Evolutionary conservation across 306 rosid species (phyloP), one percentile per base, ranked within the genome.

Genomic region (Lotus japonicus): DNA sequence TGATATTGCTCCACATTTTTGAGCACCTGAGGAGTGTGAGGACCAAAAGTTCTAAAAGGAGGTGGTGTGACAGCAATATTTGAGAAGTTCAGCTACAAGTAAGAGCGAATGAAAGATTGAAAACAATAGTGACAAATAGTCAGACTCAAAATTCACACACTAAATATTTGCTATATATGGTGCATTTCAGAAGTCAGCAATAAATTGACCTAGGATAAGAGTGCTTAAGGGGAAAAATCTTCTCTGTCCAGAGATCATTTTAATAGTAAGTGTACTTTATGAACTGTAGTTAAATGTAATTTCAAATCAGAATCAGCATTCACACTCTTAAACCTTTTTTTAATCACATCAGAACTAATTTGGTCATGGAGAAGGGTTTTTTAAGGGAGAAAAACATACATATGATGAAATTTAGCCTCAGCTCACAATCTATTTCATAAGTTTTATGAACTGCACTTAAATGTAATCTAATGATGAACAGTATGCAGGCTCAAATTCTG

Each of bases 1-100:
- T 90, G 99, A 84, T 90, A 95, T 56, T 60, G 73, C 43, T 83
- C 95, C 58, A 79, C 92, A 75, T 95, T 88, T 81, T 73, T 81
- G 54, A 95, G 78, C 38, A 42, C 42, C n/a, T 90, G 79, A 72
- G 92, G 95, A 81, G 88, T 90, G 16, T 89, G 76, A 53, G 99
- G 99, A 84, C 76, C 82, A 62, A 95, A 95, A 49, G 95, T 26
- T 77, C 82, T 92, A 44, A 74, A 36, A 35, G 82, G 44, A 44
- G 96, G 84, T 63, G 84, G 92, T 66, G 85, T 33, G n/a, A 33
- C 79, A 1, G 71, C 66, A 64, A 95, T 77, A 43, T 74, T 70
- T 38, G 87, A 5, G 71, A 81, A 84, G 70, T 67, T 88, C 14
- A 77, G 64, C 96, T 95, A 70, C 67, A 73, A 67, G 44, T 58